Evolutionary conservation across 2,329 filamentous ascomycete species (phyloP), one percentile per base, ranked within the genome.

Genomic region (Cladobotryum mycophilum): DNA sequence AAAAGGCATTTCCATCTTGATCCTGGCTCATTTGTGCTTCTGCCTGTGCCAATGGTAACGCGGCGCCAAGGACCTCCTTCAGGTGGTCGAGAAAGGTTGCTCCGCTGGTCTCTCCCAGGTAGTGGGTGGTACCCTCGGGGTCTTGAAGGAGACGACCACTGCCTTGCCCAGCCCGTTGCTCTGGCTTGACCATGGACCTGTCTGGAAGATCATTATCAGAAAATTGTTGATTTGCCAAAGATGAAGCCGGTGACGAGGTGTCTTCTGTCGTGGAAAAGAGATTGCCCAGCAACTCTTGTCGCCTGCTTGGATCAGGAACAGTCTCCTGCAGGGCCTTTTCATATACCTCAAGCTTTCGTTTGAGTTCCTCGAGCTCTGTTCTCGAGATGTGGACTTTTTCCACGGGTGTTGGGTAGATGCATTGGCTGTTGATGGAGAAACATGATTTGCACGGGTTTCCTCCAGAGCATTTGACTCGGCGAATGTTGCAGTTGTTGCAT

Each of bases 401-500:
- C 36, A 72, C 58, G 4, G 64, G 53, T n/a, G 61, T 59, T 15
- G 76, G 76, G 57, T 78, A 79, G 45, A 71, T 55, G 60, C 76
- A 79, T 9, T 74, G 69, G 51, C 76, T 67, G 33, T 69, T 67
- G 30, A 70, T 63, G 35, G 64, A 65, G 20, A 60, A 57, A 57
- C 76, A 79, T 55, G 76, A 72, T 38, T 60, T 59, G 58, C 76
- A 79, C 0, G 76, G 76, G n/a, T 58, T 62, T 4, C 75, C 69
- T 42, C 76, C 76, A 12, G 74, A 76, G 61, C 76, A 79, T 56
- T 75, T 78, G 60, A 76, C 73, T 51, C 76, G 70, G 41, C 75
- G 71, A 42, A 76, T 60, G 62, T 79, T 79, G 64, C 76, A 79
- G 60, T 65, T 71, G 58, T 79, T 78, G 66, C 76, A 78, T 51